Conservation (phyloP, 129 eudicot species). For the Chrysanthemum lavandulifolium region DNA sequence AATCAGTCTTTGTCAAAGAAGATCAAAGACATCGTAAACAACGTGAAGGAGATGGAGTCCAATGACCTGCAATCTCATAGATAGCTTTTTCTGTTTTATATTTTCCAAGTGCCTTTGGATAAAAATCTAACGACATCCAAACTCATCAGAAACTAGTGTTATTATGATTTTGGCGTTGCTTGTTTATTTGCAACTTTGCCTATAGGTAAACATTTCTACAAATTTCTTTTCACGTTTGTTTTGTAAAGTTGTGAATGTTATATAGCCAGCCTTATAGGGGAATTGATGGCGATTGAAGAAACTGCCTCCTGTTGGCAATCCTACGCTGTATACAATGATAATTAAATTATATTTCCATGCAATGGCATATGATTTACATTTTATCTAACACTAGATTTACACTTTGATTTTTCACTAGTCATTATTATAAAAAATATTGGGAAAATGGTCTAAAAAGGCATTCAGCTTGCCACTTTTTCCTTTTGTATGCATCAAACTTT, state of each 20-base stretch:
- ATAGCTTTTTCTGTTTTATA: slow-evolving; percentile 27
- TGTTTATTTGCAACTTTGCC: slow-evolving; percentile 28
- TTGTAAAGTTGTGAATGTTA: slow-evolving; percentile 22
- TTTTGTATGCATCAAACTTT: too few relatives aligned
- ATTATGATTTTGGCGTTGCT: slow-evolving; percentile 23
- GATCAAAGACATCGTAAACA: slow-evolving; percentile 68
- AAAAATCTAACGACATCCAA: neutral
- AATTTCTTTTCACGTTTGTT: slow-evolving; percentile 2
- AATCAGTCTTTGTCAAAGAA: slow-evolving; percentile 66
- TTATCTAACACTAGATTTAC: too few relatives aligned
- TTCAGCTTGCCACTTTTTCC: too few relatives aligned
- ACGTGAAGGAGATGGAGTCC: slow-evolving; percentile 72
- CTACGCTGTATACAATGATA: neutral
- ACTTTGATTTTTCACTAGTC: too few relatives aligned
- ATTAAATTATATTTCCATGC: neutral
- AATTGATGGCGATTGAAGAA: neutral
- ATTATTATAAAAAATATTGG: too few relatives aligned
- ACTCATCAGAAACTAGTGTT: neutral
- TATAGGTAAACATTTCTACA: slow-evolving; percentile 19
- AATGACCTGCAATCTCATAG: slow-evolving; percentile 42
- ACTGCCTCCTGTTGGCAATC: neutral
- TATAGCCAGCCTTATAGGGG: slow-evolving; percentile 17
- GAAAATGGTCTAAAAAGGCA: too few relatives aligned
- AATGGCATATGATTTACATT: too few relatives aligned
- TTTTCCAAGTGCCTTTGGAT: neutral